Evolutionary conservation across 768 basidiomycete species (phyloP), one percentile per base, ranked within the genome.

Genomic region (Xanthoconium stramineum): DNA sequence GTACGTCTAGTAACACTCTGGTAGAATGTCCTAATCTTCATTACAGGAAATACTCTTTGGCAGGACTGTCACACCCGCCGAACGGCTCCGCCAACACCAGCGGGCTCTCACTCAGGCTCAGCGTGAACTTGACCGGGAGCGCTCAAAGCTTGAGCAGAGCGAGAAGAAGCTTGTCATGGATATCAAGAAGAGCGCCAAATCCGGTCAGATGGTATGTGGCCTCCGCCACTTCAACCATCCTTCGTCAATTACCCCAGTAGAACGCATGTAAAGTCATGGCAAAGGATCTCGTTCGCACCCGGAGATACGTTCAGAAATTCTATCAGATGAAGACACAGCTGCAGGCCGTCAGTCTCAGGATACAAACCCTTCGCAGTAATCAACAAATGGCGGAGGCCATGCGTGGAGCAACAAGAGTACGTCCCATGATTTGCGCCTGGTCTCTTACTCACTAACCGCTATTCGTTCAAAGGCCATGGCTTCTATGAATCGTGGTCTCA

Each of bases 331-430:
- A 92, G 55, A 98, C 97, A 3, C 97, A 98, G 69, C 81, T 99
- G 2, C 97, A 99, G 73, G 97, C 96, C 7, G 92, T 99, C 40
- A 86, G 89, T 12, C 78, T 99, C 54, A 82, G 97, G 59, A 96
- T 99, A 79, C 97, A 99, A 73, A 94, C 94, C 8, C 78, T 99
- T 56, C 78, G 97, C 67, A 95, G 92, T 69, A 98, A 98, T 69
- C 94, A 98, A 71, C 93, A 96, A 75, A 99, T 99, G 97, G 96
- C 95, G 1, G 93, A 95, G 52, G 97, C 97, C 3, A 99, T 99
- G 96, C 88, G 94, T 62, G 97, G 97, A 40, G 97, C 97, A 32
- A 96, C 94, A 33, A 84, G 92, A 65, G 96, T 95, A 70, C 61
- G 88, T 76, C 54, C 39, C n/a, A 53, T 42, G n/a, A 49, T 52